These are phyloP conservation scores for Penicillium flavigenum DNA, from an alignment of 495 filamentous ascomycete genomes.

Conservation along the genomic window DNA sequence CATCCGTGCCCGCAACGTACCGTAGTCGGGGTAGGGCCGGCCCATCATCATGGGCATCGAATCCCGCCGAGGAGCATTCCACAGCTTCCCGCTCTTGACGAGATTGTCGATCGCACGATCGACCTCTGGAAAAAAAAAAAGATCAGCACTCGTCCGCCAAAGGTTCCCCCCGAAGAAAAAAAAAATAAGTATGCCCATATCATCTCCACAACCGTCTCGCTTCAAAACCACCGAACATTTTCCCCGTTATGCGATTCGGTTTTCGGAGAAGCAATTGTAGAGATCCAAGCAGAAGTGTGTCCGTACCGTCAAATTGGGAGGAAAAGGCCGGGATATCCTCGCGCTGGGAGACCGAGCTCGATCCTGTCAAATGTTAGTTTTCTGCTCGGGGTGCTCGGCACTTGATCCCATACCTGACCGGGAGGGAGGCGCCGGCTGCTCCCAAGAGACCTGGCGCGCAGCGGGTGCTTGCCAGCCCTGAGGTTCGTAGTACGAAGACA, in stretches of 20 bases:
- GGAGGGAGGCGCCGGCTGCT: constrained; percentile 81
- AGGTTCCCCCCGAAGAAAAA: neutral
- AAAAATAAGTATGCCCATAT: neutral
- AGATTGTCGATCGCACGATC: constrained; percentile 95
- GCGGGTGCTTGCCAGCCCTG: constrained; percentile 71
- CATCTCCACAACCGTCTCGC: neutral
- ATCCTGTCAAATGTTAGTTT: constrained; percentile 53
- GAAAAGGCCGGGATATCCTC: constrained; percentile 80
- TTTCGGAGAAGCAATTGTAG: neutral
- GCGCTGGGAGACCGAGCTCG: constrained; percentile 71
- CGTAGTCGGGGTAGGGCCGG: constrained; percentile 60
- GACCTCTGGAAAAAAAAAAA: constrained; percentile 66
- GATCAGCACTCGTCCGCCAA: constrained; percentile 7
- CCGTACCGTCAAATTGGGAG: constrained; percentile 87
- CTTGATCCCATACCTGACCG: constrained; percentile 67
- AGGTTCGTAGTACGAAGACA: constrained; percentile 87
- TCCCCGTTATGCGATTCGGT: neutral
- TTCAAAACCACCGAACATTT: neutral
- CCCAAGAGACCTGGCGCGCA: constrained; percentile 70
- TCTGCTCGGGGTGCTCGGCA: constrained; percentile 20
- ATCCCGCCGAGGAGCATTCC: constrained; percentile 77
- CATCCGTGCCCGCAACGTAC: constrained; percentile 38
- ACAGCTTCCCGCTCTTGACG: constrained; percentile 92
- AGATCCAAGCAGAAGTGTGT: constrained; percentile 11
- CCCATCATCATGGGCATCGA: constrained; percentile 72